phyloP scores from a whole-genome alignment of 2,329 filamentous ascomycete species.

The Knoxdaviesia capensis region DNA sequence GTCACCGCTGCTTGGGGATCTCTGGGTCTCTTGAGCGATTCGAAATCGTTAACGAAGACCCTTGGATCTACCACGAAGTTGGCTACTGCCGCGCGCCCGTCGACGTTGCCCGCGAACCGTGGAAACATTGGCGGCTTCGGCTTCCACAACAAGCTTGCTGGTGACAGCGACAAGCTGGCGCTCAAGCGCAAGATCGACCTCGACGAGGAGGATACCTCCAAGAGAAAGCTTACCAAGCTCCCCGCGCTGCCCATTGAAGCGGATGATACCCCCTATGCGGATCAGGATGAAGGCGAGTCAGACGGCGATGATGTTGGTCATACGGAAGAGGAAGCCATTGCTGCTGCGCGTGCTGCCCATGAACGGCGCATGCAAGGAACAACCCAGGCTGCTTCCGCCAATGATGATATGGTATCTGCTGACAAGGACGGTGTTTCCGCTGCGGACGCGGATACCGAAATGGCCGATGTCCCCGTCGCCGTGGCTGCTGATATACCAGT shows the following conservation, averaged over 20 bases:
- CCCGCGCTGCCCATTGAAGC: slow-evolving; percentile 53
- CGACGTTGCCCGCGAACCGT: slow-evolving; percentile 43
- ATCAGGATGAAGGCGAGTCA: slow-evolving; percentile 49
- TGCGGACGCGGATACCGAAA: slow-evolving; percentile 6
- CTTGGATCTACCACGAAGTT: slow-evolving; percentile 35
- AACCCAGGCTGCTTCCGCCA: slow-evolving; percentile 27
- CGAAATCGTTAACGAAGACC: too few species aligned
- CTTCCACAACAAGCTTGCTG: slow-evolving; percentile 42
- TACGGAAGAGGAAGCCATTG: slow-evolving; percentile 73
- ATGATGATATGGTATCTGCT: too few species aligned
- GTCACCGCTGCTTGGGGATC: too few species aligned
- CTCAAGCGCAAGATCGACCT: slow-evolving; percentile 63
- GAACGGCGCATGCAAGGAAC: slow-evolving; percentile 49
- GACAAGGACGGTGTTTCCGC: slow-evolving; percentile 16
- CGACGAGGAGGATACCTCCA: slow-evolving; percentile 70
- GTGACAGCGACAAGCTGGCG: slow-evolving; percentile 43
- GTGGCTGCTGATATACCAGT: slow-evolving; percentile 8
- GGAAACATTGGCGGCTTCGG: slow-evolving; percentile 71
- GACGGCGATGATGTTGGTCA: slow-evolving; percentile 60
- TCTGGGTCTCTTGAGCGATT: too few species aligned
- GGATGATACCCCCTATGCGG: slow-evolving; percentile 38
- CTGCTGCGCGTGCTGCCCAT: slow-evolving; percentile 66
- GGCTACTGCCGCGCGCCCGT: slow-evolving; percentile 28
- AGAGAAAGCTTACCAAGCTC: slow-evolving; percentile 79
- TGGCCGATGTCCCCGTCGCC: not conserved